These are phyloP conservation scores for Ceratorhiza oryzae-sativae DNA, from an alignment of 1,284 basidiomycete genomes.

Conservation along the genomic window DNA sequence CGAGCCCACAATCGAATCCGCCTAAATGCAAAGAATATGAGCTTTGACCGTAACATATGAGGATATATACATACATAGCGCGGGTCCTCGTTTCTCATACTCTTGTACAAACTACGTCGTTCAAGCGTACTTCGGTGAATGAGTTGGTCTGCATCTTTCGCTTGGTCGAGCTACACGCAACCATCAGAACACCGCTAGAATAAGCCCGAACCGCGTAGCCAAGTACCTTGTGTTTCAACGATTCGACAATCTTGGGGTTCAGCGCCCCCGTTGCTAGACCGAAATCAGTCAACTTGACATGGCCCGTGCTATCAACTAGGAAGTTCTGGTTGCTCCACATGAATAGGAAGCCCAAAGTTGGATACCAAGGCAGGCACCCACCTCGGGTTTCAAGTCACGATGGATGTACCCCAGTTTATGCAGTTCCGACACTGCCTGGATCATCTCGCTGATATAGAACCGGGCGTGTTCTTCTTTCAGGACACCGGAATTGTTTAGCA, in stretches of 20 bases:
- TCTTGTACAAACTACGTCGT: conserved; percentile 92
- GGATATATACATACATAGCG: conserved; percentile 62
- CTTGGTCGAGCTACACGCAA: conserved; percentile 81
- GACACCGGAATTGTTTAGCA: conserved; percentile 95
- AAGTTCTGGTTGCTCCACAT: conserved; percentile 78
- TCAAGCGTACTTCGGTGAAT: conserved; percentile 94
- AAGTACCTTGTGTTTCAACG: conserved; percentile 85
- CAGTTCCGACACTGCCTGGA: conserved; percentile 86
- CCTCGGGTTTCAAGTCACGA: conserved; percentile 97
- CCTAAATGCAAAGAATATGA: conserved; percentile 51
- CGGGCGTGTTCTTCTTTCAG: conserved; percentile 94
- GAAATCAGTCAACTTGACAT: conserved; percentile 99
- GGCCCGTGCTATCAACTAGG: conserved; percentile 92
- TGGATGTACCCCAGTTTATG: conserved; percentile 97
- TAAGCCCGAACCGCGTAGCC: conserved; percentile 17
- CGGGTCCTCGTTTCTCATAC: conserved; percentile 88
- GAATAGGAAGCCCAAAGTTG: background rate
- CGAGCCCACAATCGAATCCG: conserved; percentile 97
- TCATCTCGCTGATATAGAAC: conserved; percentile 98
- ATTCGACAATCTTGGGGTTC: conserved; percentile 95
- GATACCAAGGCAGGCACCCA: conserved; percentile 49
- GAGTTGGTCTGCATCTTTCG: conserved; percentile 86
- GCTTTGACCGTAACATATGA: conserved; percentile 7
- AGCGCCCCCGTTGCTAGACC: conserved; percentile 96
- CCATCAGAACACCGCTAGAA: background rate